Conservation (phyloP, 768 basidiomycete genomes). For the Leccinum truebloodii region DNA sequence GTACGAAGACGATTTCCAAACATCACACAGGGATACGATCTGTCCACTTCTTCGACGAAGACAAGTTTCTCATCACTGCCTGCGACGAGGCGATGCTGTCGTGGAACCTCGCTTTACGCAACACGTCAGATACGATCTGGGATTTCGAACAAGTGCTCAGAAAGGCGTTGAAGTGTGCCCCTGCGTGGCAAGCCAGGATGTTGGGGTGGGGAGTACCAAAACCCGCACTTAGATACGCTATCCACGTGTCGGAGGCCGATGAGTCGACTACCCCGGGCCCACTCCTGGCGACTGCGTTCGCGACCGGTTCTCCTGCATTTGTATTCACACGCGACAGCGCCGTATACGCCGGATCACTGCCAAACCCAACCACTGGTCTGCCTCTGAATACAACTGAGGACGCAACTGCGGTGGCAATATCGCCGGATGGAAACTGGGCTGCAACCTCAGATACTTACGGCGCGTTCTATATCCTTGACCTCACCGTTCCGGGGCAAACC, state of each 20-base stretch:
- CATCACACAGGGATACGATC: conserved; percentile 13
- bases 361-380: not conserved
- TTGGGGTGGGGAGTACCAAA: conserved; percentile 8
- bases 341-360: conserved; percentile 1
- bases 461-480: conserved; percentile 14
- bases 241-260: not conserved
- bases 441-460: conserved; percentile 11
- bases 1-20: conserved; percentile 14
- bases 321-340: not conserved
- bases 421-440: conserved; percentile 20
- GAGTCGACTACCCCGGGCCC: not conserved
- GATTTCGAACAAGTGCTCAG: not conserved
- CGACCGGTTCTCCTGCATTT: conserved; percentile 7
- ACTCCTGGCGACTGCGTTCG: not conserved
- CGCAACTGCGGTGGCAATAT: conserved; percentile 14
- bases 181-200: conserved; percentile 6
- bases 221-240: not conserved
- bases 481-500: not conserved
- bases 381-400: not conserved
- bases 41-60: conserved; percentile 15
- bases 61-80: conserved; percentile 10
- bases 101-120: conserved; percentile 10
- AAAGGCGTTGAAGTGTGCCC: not conserved
- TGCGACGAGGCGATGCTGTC: conserved; percentile 11
- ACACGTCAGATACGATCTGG: conserved; percentile 1